Evolutionary conservation across 257 asterid species (phyloP).

Genomic region (Solanum tacnaense): DNA sequence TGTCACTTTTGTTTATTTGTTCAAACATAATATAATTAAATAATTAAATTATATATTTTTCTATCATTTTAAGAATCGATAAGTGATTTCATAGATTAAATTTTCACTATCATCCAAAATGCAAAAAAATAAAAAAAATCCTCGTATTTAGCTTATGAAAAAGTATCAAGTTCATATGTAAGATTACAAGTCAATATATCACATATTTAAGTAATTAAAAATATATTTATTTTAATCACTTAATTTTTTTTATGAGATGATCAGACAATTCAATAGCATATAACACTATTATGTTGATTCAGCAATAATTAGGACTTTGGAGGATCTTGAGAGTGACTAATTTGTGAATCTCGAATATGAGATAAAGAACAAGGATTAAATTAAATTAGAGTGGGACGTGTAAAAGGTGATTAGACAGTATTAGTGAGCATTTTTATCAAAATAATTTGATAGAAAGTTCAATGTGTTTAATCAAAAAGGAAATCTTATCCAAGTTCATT

Average conservation of each 20-base stretch:
- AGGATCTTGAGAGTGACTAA: background rate
- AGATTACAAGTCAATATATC: background rate
- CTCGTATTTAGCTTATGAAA: background rate
- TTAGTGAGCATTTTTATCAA: background rate
- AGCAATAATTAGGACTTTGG: background rate
- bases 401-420: background rate
- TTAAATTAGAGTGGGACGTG: background rate
- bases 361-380: background rate
- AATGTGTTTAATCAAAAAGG: background rate
- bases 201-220: background rate
- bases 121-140: background rate
- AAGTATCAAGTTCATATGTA: background rate
- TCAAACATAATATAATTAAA: background rate
- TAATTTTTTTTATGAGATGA: background rate
- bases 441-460: background rate
- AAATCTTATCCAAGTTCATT: background rate
- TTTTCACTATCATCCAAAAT: background rate
- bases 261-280: background rate
- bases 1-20: background rate
- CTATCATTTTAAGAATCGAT: background rate
- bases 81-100: background rate
- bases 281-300: background rate
- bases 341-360: background rate
- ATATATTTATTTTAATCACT: background rate
- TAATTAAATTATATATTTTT: background rate